These are phyloP conservation scores for Mrakia gelida DNA, from an alignment of 768 basidiomycete species.

Conservation along the genomic window DNA sequence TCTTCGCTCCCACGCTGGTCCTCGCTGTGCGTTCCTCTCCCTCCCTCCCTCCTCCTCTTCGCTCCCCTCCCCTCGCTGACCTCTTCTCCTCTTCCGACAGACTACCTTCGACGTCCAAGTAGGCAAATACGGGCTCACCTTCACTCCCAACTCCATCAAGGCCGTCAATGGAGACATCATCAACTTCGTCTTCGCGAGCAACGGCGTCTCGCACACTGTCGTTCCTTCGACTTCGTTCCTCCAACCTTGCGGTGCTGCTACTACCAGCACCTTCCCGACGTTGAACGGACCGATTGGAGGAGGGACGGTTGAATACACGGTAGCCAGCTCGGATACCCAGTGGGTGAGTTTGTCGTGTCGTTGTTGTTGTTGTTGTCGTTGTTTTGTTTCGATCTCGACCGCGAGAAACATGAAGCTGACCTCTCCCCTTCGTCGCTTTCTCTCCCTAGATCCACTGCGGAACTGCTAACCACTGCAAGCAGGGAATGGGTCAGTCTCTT, in stretches of 20 bases:
- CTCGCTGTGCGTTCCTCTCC: neutral
- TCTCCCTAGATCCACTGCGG: neutral
- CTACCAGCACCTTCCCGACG: neutral
- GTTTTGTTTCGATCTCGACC: neutral
- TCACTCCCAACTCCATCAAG: neutral
- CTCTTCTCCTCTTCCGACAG: neutral
- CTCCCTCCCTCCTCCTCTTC: neutral
- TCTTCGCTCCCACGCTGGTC: neutral
- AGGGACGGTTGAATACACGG: neutral
- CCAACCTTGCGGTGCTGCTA: neutral
- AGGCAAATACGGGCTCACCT: neutral
- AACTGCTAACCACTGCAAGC: neutral
- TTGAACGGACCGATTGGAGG: neutral
- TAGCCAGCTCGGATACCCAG: neutral
- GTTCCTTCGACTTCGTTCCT: neutral
- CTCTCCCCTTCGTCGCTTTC: neutral
- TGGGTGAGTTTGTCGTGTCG: neutral
- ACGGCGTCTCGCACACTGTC: neutral
- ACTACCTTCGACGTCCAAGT: neutral
- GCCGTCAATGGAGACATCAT: neutral
- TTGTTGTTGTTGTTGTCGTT: neutral
- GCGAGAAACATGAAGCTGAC: neutral
- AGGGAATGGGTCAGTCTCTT: neutral
- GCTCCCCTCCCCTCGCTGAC: neutral
- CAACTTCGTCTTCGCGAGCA: neutral